These are phyloP conservation scores for Leucosporidium scottii DNA, from an alignment of 768 basidiomycete genomes.

Conservation along the genomic window DNA sequence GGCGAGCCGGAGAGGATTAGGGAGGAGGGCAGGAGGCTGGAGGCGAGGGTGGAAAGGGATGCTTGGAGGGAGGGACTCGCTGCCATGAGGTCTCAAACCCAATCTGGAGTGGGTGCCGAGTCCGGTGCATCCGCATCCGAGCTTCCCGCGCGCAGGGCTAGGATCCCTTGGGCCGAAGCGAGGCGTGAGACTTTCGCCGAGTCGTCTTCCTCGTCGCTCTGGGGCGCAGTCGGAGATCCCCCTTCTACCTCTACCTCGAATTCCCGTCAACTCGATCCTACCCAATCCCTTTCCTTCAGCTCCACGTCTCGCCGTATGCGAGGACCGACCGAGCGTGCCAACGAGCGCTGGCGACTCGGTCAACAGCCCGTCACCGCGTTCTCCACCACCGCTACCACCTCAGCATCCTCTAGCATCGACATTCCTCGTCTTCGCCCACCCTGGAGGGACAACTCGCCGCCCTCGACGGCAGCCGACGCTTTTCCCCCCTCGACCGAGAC, in stretches of 20 bases:
- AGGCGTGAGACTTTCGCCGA: neutral
- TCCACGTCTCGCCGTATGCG: neutral
- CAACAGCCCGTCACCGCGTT: neutral
- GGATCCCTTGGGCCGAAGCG: neutral
- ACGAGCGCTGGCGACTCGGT: constrained; percentile 21
- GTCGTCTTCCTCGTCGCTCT: neutral
- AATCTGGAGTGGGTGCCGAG: no score
- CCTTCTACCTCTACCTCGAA: neutral
- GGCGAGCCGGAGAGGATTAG: no score
- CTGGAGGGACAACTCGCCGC: neutral
- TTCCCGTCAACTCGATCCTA: no score
- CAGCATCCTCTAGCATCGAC: neutral
- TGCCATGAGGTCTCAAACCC: neutral
- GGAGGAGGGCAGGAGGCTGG: neutral
- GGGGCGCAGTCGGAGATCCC: neutral
- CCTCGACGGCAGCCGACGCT: neutral
- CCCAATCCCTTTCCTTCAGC: no score
- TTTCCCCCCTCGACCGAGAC: no score
- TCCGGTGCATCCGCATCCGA: no score
- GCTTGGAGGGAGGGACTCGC: neutral
- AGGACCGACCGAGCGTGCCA: constrained; percentile 14
- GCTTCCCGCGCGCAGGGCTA: neutral
- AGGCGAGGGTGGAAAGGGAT: neutral
- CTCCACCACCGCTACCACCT: constrained; percentile 1
- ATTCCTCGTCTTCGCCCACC: neutral